These are phyloP conservation scores for Phytopythium ostracodes DNA, from an alignment of 352 stramenopile genomes.

Conservation along the genomic window DNA sequence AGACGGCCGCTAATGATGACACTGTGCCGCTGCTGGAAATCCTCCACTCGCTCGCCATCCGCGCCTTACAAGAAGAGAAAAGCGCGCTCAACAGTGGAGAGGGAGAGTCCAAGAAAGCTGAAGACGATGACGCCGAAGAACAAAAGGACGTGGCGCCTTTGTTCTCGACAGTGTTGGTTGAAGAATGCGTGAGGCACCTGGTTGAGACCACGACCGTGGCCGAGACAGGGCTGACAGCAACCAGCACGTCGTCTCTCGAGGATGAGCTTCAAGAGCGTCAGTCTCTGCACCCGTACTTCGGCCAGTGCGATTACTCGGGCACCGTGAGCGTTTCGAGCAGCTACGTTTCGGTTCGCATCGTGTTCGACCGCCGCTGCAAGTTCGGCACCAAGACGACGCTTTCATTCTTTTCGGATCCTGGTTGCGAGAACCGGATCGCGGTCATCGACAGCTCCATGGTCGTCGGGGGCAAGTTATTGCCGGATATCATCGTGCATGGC, in stretches of 20 bases:
- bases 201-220: conserved; percentile 76
- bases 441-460: conserved; percentile 46
- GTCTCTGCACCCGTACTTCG: conserved; percentile 85
- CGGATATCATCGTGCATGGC: conserved; percentile 68
- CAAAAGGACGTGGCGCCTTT: conserved; percentile 9
- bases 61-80: conserved; percentile 3
- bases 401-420: conserved; percentile 62
- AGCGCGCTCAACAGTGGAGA: too few relatives aligned
- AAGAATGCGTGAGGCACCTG: conserved; percentile 85
- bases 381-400: conserved; percentile 69
- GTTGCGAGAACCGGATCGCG: conserved; percentile 57
- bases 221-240: conserved; percentile 3
- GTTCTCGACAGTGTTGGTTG: conserved; percentile 70
- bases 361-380: conserved; percentile 78
- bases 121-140: conserved; percentile 21
- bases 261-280: conserved; percentile 75
- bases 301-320: conserved; percentile 72
- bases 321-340: conserved; percentile 45
- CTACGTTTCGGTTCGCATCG: conserved; percentile 62
- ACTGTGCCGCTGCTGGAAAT: conserved; percentile 4
- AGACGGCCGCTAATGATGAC: background rate
- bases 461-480: conserved; percentile 26
- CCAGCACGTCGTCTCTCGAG: conserved; percentile 3
- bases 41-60: conserved; percentile 2
- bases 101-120: conserved; percentile 6